phyloP scores from a whole-genome alignment of 768 basidiomycete species.

The Kwoniella mangroviensis region DNA sequence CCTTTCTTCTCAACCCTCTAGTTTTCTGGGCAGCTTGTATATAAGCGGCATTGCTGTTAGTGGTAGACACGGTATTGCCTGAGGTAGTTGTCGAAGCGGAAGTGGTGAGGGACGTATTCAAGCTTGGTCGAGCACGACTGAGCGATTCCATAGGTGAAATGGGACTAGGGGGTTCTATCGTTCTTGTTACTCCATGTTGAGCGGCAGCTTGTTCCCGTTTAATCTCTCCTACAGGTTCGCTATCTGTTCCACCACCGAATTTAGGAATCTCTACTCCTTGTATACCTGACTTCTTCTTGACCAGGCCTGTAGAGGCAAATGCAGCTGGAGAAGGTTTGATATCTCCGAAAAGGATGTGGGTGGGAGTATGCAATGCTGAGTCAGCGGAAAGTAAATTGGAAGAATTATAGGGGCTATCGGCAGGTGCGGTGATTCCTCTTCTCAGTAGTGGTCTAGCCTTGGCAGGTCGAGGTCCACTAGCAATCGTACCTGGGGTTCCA shows the following conservation, averaged over 20 bases:
- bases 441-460: conserved; percentile 36
- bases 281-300: conserved; percentile 55
- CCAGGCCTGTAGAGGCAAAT: conserved; percentile 59
- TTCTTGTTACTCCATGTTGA: conserved; percentile 17
- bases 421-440: conserved; percentile 50
- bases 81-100: conserved; percentile 19
- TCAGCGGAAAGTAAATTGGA: conserved; percentile 21
- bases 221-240: conserved; percentile 26
- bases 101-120: conserved; percentile 18
- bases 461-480: background rate
- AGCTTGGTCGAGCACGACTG: conserved; percentile 11
- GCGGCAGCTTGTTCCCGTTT: conserved; percentile 24
- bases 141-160: conserved; percentile 34
- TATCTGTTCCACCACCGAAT: conserved; percentile 26
- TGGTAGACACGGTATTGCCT: conserved; percentile 6
- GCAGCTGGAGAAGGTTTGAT: conserved; percentile 57
- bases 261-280: conserved; percentile 36
- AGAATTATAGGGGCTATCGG: background rate
- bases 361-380: conserved; percentile 33
- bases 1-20: conserved; percentile 46
- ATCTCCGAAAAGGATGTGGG: conserved; percentile 40
- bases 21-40: conserved; percentile 30
- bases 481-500: background rate
- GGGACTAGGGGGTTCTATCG: conserved; percentile 18
- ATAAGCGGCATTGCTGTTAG: conserved; percentile 30